Percentiles rank a stretch among this genome's conserved stretches.
Conservation (phyloP, 2,329 filamentous ascomycete species). For the Trichoderma sp. region DNA sequence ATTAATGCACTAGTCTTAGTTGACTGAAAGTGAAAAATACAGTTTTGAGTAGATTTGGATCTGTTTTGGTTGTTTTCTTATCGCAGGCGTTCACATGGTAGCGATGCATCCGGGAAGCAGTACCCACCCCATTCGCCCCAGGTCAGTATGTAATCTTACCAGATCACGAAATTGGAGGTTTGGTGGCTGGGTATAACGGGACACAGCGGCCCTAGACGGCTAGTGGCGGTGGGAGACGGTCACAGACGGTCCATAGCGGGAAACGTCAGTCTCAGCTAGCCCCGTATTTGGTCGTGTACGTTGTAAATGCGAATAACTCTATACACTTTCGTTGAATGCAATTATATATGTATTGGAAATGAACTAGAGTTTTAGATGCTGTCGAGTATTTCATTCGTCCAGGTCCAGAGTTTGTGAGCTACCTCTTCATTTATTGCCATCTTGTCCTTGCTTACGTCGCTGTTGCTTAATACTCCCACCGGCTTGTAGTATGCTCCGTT, state of each 20-base stretch:
- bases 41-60: neutral
- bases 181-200: neutral
- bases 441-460: neutral
- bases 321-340: neutral
- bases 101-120: neutral
- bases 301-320: neutral
- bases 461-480: neutral
- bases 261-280: neutral
- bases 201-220: neutral
- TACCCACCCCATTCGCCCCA: neutral
- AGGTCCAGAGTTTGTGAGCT: neutral
- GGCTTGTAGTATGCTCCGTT: neutral
- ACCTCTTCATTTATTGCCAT: neutral
- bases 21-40: neutral
- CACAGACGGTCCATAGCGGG: neutral
- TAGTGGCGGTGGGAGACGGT: neutral
- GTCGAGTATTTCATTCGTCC: neutral
- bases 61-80: neutral
- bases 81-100: neutral
- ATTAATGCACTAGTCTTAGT: neutral
- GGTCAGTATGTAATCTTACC: neutral
- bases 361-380: neutral
- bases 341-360: neutral
- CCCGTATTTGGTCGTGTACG: neutral
- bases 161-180: neutral